Conservation (phyloP, 805 yeast genomes). For the Wickerhamomyces tratensis region DNA sequence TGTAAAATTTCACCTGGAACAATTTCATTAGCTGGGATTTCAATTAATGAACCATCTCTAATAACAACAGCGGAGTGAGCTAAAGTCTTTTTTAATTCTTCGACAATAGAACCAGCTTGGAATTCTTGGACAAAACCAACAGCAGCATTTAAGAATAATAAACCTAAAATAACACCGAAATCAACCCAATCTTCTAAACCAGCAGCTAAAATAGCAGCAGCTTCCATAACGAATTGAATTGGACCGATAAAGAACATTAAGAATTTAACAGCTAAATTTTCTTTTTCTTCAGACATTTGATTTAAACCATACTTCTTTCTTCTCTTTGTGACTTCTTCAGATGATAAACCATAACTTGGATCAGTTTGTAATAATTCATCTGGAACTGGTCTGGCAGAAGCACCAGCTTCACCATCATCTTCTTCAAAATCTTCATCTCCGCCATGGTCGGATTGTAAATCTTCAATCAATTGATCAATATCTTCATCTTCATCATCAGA, state of each 20-base stretch:
- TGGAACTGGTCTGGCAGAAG: conserved; percentile 69
- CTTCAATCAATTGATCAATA: conserved; percentile 65
- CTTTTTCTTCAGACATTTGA: conserved; percentile 86
- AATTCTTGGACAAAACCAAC: conserved; percentile 97
- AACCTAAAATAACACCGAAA: conserved; percentile 93
- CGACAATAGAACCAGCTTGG: conserved; percentile 98
- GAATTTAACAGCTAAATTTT: conserved; percentile 71
- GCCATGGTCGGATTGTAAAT: conserved; percentile 60
- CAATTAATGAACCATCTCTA: conserved; percentile 71
- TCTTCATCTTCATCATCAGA: conserved; percentile 57
- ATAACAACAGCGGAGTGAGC: conserved; percentile 83
- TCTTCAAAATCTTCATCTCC: conserved; percentile 43
- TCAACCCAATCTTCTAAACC: conserved; percentile 98
- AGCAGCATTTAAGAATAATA: conserved; percentile 75
- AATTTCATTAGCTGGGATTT: conserved; percentile 73
- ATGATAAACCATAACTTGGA: conserved; percentile 65
- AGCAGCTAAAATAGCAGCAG: conserved; percentile 91
- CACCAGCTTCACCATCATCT: conserved; percentile 35
- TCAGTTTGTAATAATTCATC: conserved; percentile 80
- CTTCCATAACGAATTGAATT: conserved; percentile 95
- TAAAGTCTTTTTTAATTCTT: conserved; percentile 88
- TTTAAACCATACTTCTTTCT: conserved; percentile 86
- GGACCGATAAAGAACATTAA: conserved; percentile 89
- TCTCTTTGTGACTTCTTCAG: conserved; percentile 73
- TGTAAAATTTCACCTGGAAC: conserved; percentile 94